Evolutionary conservation across 768 basidiomycete species (phyloP).

Genomic region (Lactarius quietus): DNA sequence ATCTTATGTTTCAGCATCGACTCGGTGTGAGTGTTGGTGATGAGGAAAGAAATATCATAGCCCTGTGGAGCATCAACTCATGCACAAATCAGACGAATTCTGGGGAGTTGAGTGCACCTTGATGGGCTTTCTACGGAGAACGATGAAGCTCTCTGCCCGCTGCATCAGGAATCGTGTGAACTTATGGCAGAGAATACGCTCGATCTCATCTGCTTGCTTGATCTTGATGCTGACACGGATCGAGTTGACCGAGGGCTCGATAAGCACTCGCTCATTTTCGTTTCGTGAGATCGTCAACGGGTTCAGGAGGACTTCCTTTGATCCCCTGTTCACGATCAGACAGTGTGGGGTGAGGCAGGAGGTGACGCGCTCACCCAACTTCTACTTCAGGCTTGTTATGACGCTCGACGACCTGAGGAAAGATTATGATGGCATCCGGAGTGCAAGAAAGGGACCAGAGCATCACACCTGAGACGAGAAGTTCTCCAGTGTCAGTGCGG

Average conservation of each 20-base stretch:
- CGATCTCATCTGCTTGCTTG: constrained; percentile 99
- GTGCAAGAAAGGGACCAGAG: constrained; percentile 14
- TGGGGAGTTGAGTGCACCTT: constrained; percentile 46
- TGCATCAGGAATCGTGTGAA: constrained; percentile 99
- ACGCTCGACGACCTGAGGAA: constrained; percentile 80
- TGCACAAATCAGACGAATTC: constrained; percentile 2
- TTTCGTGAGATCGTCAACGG: constrained; percentile 94
- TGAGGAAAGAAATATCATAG: constrained; percentile 97
- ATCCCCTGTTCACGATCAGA: constrained; percentile 50
- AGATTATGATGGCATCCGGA: constrained; percentile 26
- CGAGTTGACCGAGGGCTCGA: constrained; percentile 97
- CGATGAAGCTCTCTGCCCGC: constrained; percentile 95
- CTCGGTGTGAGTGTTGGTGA: constrained; percentile 95
- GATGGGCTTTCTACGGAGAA: constrained; percentile 92
- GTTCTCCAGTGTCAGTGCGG: constrained; percentile 94
- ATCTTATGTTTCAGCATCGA: constrained; percentile 99
- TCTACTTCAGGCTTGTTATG: constrained; percentile 98
- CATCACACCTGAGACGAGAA: constrained; percentile 88
- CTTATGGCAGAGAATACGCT: constrained; percentile 94
- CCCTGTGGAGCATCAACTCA: constrained; percentile 50
- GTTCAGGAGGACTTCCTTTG: constrained; percentile 92
- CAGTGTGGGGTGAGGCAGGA: not conserved
- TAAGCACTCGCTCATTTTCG: constrained; percentile 94
- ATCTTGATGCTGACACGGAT: constrained; percentile 97
- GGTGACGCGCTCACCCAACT: constrained; percentile 49